Evolutionary conservation across 2,329 filamentous ascomycete species (phyloP), one percentile per base, ranked within the genome.

Genomic region (Cladorrhinum sp.): DNA sequence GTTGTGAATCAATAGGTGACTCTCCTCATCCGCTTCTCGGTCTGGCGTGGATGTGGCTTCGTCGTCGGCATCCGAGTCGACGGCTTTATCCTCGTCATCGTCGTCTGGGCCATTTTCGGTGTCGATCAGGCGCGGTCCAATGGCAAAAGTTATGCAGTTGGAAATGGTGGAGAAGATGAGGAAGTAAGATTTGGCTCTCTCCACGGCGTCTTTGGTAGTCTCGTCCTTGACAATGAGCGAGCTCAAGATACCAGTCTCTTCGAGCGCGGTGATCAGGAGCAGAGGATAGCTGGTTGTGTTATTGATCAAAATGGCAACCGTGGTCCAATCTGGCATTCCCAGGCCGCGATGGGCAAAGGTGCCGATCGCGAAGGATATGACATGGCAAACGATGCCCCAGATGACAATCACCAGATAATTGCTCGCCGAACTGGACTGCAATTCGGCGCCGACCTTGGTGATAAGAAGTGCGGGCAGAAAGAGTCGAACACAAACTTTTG

Each of bases 131-230:
- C 79, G 75, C 0, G 86, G 86, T 0, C 86, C 86, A 2, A 89
- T 74, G 0, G 83, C 83, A 69, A 89, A 89, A 0, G 86, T 88
- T 61, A 89, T 72, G 57, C 81, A 84, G 67, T 86, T 87, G 48
- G 80, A 81, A 9, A 89, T 77, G 58, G 87, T 87, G 2, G 86
- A 81, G 64, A 86, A 88, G 61, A 89, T 81, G 2, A 89, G 73
- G 67, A 89, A 88, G 70, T 87, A 89, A 14, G 82, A 83, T 68
- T 87, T 84, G 6, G 85, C 85, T 9, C 86, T 77, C 57, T 82
- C 79, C 12, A 88, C 75, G 75, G 71, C 78, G 67, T 66, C 79
- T 24, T 60, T 54, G 53, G 59, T 58, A 1, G 59, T 62, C 65
- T 62, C 73, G 63, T 62, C 62, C 1, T 79, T 70, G 1, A 61